Conservation (phyloP, 306 rosid genomes). For the Rosa lucieae region DNA sequence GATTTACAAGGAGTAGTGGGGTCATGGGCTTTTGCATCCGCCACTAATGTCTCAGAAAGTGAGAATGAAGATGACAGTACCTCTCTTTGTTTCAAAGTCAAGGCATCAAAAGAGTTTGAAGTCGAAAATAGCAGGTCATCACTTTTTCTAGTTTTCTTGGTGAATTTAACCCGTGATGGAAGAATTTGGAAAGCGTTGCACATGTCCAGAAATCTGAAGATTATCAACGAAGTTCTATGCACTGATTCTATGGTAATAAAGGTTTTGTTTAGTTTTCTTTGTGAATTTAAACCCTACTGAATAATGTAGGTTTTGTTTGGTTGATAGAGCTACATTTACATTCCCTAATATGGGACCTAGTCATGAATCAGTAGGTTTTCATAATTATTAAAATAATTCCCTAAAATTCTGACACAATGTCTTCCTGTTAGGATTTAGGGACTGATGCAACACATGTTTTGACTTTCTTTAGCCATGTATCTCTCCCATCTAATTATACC, state of each 20-base stretch:
- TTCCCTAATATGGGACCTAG: neutral
- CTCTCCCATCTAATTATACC: neutral
- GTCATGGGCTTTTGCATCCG: slow-evolving; percentile 50
- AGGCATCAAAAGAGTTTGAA: slow-evolving; percentile 39
- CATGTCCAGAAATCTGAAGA: slow-evolving; percentile 32
- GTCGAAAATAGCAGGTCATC: slow-evolving; percentile 19
- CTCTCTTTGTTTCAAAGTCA: slow-evolving; percentile 43
- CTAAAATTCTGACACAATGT: neutral
- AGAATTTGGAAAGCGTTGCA: slow-evolving; percentile 64
- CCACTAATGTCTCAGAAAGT: slow-evolving; percentile 37
- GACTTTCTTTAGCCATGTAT: neutral
- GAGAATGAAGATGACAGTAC: slow-evolving; percentile 26
- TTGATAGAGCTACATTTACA: neutral
- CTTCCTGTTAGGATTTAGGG: neutral
- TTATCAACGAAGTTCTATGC: slow-evolving; percentile 40
- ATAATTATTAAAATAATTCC: neutral
- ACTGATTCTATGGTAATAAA: slow-evolving; percentile 40
- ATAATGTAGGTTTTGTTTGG: neutral
- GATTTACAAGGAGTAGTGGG: slow-evolving; percentile 54
- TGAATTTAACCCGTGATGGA: slow-evolving; percentile 42
- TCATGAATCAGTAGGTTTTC: neutral
- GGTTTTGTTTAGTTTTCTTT: neutral
- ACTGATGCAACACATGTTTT: neutral
- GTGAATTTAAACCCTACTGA: neutral
- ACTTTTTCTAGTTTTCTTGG: slow-evolving; percentile 44